Evolutionary conservation across 345 rosid genomes (phyloP).

Genomic region (Dipteronia sinensis): DNA sequence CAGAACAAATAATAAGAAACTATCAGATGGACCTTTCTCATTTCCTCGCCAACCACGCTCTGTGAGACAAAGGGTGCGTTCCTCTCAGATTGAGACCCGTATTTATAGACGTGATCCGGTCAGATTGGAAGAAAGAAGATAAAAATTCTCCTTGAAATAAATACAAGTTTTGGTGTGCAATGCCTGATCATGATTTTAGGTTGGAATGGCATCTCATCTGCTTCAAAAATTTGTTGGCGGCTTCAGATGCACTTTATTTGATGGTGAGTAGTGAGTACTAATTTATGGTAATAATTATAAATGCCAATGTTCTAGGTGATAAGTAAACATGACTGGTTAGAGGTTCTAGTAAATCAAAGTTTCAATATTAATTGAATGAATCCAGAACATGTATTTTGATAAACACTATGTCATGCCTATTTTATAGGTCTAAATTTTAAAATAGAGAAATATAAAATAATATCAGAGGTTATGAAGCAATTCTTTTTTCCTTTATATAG

Average conservation of each 20-base stretch:
- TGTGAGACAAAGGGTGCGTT: constrained; percentile 26
- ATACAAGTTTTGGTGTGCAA: neutral
- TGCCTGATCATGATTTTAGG: neutral
- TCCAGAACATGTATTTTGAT: neutral
- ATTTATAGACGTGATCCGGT: neutral
- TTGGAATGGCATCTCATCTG: neutral
- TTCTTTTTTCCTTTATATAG: no score
- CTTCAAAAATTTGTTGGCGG: constrained; percentile 1
- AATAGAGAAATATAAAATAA: neutral
- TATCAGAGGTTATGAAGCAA: neutral
- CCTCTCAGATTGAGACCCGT: neutral
- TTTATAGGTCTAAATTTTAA: neutral
- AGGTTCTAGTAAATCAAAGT: neutral
- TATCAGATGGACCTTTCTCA: constrained; percentile 36
- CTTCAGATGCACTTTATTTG: neutral
- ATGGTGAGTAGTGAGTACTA: constrained; percentile 21
- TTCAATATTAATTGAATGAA: neutral
- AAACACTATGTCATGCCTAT: neutral
- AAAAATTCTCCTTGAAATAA: neutral
- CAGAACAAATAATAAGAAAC: constrained; percentile 11
- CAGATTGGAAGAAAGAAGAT: neutral
- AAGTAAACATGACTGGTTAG: neutral
- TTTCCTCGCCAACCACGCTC: constrained; percentile 44
- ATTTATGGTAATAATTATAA: neutral
- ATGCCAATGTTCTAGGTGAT: no score